Base-by-base conservation (phyloP, 345 rosid species). In the Erysimum cheiranthoides region DNA sequence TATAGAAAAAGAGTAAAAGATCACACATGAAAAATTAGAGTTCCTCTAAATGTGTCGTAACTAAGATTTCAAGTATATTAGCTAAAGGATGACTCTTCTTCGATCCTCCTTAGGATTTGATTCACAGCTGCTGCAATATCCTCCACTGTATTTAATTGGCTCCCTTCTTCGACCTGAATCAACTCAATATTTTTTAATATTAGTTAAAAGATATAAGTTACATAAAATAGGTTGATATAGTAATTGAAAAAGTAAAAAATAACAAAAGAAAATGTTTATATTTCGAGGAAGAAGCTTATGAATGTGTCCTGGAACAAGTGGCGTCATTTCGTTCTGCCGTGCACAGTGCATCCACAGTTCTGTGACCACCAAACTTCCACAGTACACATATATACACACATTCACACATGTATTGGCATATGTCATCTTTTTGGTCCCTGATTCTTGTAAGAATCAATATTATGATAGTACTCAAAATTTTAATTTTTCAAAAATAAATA, bases 81-180 rank as follows among this genome's bases (percentile, higher is more conserved):
- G 71, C 75, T 79, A 46, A 54, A 62, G 2, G 82, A 52, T 40
- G 91, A 80, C 69, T 87, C 96, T 79, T 85, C 92, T 82, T 93
- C 80, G 61, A 91, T 84, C 77, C 79, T 83, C 39, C 74, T 76
- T 53, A 93, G 68, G 84, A 89, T 79, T 78, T 89, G 84, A 76
- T 93, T 86, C 47, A 89, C 84, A 36, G 90, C 96, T 4, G 90
- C 87, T 47, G 97, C 97, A 65, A 93, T 86, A 70, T 89, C 98
- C 58, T 93, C 98, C 74, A 90, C 92, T 27, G 96, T 88, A 39
- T 79, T 89, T 64, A 91, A 65, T 30, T 85, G 92, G 82, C 93
- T 78, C 27, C 93, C 97, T 82, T 93, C 98, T 66, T 91, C 98
- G 42, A 85, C 85, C 98, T 93, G 84, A 53, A 51, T 13, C 43